These are phyloP conservation scores for Meyerozyma sp. DNA, from an alignment of 1,139 yeast species.

Conservation along the genomic window DNA sequence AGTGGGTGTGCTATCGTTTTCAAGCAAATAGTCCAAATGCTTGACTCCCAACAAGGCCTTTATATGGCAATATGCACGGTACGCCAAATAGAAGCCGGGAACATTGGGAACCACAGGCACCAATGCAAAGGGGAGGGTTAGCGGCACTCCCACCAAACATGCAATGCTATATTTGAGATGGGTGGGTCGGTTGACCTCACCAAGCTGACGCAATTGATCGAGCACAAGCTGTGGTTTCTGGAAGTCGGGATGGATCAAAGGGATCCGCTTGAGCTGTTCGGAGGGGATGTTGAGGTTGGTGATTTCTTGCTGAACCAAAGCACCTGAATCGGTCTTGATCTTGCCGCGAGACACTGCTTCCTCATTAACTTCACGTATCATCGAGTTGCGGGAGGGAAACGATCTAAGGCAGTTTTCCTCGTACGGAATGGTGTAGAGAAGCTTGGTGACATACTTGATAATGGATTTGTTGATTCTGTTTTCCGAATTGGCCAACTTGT, in stretches of 20 bases:
- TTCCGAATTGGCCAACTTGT: constrained; percentile 35
- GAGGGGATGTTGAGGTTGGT: constrained; percentile 22
- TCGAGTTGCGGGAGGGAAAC: constrained; percentile 44
- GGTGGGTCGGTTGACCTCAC: constrained; percentile 19
- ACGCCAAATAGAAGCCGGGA: constrained; percentile 87
- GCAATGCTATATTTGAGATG: constrained; percentile 31
- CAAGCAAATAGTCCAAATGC: constrained; percentile 54
- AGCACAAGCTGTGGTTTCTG: constrained; percentile 29
- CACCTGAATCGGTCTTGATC: constrained; percentile 3
- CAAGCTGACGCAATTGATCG: constrained; percentile 25
- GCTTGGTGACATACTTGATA: constrained; percentile 26
- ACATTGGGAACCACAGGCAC: constrained; percentile 88
- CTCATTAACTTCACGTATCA: constrained; percentile 43
- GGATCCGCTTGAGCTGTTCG: constrained; percentile 36
- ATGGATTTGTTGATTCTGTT: constrained; percentile 33
- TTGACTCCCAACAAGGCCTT: constrained; percentile 75
- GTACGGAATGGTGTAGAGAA: constrained; percentile 45
- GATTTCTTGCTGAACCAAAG: constrained; percentile 28
- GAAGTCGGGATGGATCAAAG: constrained; percentile 37
- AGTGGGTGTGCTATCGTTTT: constrained; percentile 5
- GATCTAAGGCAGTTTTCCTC: constrained; percentile 48
- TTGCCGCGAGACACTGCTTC: constrained; percentile 5
- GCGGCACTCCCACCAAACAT: constrained; percentile 64
- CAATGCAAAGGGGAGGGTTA: constrained; percentile 74
- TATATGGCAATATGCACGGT: constrained; percentile 78